Conservation (phyloP, 805 yeast species). For the Cyberlindnera misumaiensis region DNA sequence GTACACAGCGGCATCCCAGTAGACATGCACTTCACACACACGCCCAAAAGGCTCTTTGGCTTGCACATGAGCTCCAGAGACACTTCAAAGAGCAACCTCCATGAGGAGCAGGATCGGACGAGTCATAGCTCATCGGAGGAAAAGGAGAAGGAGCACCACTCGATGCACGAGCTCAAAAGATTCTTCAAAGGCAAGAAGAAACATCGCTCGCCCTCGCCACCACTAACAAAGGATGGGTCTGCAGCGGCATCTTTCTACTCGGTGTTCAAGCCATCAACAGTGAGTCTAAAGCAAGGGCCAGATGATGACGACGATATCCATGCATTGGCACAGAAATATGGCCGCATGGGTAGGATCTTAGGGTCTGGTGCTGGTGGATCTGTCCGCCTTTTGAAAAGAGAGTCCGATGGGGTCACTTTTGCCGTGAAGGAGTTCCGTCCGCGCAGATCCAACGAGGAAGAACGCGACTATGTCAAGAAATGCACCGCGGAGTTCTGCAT, state of each 20-base stretch:
- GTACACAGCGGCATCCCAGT: too few relatives aligned
- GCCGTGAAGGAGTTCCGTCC: conserved; percentile 83
- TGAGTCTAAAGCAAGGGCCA: background rate
- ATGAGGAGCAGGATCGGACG: background rate
- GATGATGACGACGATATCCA: conserved; percentile 35
- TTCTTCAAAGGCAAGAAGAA: conserved; percentile 19
- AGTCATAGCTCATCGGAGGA: background rate
- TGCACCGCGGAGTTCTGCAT: conserved; percentile 87
- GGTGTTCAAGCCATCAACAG: conserved; percentile 1
- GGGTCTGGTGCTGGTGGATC: conserved; percentile 91
- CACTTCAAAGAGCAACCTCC: conserved; percentile 1
- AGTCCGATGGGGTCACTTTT: conserved; percentile 62
- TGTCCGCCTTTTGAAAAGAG: conserved; percentile 64
- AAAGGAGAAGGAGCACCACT: conserved; percentile 7
- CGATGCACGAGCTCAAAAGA: conserved; percentile 19
- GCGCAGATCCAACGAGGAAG: conserved; percentile 59
- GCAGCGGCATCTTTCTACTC: too few relatives aligned
- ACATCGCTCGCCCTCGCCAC: conserved; percentile 12
- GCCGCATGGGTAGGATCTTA: conserved; percentile 63
- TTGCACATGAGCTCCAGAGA: background rate
- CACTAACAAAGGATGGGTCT: conserved; percentile 2
- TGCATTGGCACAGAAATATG: conserved; percentile 52
- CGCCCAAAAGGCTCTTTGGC: background rate
- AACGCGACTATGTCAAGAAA: conserved; percentile 76
- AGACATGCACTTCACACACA: conserved; percentile 2